Evolutionary conservation across 441 rosid species (phyloP).

Genomic region (Arabidopsis hybrid): DNA sequence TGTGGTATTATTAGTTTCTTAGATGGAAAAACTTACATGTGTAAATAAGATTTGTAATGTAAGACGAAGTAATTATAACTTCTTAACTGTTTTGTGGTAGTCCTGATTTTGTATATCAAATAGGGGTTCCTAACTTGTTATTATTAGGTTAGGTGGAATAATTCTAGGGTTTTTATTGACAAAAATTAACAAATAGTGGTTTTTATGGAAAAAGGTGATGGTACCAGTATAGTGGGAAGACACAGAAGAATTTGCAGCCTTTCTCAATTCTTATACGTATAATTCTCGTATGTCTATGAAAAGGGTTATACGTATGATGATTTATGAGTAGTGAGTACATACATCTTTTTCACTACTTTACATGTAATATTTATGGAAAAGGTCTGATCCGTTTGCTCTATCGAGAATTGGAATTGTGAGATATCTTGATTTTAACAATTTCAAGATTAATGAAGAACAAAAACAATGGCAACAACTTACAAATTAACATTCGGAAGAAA

Average conservation of each 20-base stretch:
- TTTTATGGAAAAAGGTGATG: too few species aligned
- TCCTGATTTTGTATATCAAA: too few species aligned
- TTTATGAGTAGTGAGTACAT: neutral
- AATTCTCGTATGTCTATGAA: conserved; percentile 6
- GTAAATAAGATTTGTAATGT: neutral
- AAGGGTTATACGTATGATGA: conserved; percentile 14
- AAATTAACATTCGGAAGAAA: neutral
- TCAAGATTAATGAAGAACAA: neutral
- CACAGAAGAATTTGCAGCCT: too few species aligned
- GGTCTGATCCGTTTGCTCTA: neutral
- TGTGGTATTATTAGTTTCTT: neutral
- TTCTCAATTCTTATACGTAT: neutral
- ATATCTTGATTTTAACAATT: neutral
- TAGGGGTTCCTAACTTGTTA: neutral
- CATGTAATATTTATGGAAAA: neutral
- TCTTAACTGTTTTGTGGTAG: too few species aligned
- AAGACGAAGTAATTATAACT: too few species aligned
- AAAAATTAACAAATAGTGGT: too few species aligned
- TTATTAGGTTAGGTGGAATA: neutral
- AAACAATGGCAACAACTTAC: too few species aligned
- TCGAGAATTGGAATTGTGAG: neutral
- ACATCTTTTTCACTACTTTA: neutral
- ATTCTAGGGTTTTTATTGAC: neutral
- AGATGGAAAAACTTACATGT: neutral
- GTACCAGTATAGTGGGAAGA: too few species aligned